phyloP scores from a whole-genome alignment of 257 asterid species.

The Lithospermum erythrorhizon region DNA sequence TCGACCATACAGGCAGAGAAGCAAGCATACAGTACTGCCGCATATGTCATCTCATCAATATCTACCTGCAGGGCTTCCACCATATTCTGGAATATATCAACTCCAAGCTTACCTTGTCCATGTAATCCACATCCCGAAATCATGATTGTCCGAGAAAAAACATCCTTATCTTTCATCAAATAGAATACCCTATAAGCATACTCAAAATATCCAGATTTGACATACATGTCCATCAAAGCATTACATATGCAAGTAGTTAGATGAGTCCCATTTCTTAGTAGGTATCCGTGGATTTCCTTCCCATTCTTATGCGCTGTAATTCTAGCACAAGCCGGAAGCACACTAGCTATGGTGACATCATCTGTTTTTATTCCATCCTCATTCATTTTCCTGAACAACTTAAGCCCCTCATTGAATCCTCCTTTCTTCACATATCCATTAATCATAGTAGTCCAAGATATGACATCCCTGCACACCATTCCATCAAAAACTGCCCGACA shows the following conservation, averaged over 20 bases:
- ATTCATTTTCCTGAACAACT: conserved; percentile 21
- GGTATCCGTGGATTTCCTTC: conserved; percentile 20
- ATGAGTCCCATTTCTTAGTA: conserved; percentile 16
- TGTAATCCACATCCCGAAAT: conserved; percentile 20
- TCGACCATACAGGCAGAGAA: conserved; percentile 18
- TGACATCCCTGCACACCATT: conserved; percentile 19
- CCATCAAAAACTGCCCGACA: conserved; percentile 22
- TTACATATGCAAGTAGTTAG: conserved; percentile 13
- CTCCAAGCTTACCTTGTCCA: conserved; percentile 20
- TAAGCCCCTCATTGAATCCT: conserved; percentile 22
- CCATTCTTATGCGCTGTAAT: conserved; percentile 23
- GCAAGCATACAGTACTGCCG: conserved; percentile 19
- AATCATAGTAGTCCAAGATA: conserved; percentile 24
- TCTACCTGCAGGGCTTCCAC: conserved; percentile 2
- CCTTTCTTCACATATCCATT: conserved; percentile 22
- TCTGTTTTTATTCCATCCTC: conserved; percentile 17
- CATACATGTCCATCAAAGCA: conserved; percentile 24
- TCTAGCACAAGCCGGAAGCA: conserved; percentile 29
- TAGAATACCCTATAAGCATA: conserved; percentile 19
- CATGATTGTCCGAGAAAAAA: conserved; percentile 24
- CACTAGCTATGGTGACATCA: conserved; percentile 17
- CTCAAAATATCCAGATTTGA: conserved; percentile 23
- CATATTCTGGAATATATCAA: conserved; percentile 13
- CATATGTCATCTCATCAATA: conserved; percentile 15
- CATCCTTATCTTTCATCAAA: conserved; percentile 14